Evolutionary conservation across 73 alveolate genomes (phyloP).

Genomic region (Blepharisma japonicum): DNA sequence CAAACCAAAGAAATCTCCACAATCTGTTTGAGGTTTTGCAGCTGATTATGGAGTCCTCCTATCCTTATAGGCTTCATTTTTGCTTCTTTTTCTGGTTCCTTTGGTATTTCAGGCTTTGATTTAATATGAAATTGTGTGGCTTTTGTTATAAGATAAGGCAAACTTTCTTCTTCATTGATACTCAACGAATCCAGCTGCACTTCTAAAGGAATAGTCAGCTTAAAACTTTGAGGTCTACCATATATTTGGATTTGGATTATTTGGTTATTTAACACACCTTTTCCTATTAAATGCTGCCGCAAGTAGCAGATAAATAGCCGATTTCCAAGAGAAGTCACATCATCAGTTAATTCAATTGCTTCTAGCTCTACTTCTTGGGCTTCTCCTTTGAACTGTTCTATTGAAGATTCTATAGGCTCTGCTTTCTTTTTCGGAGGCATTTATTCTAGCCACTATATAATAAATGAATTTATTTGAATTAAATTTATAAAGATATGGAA

Average conservation of each 20-base stretch:
- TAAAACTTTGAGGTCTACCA: constrained; percentile 14
- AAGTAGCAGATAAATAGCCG: constrained; percentile 1
- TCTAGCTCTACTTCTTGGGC: not conserved
- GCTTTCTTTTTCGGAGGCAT: not conserved
- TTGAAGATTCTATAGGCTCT: not conserved
- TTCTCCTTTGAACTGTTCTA: constrained; percentile 6
- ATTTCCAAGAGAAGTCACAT: not conserved
- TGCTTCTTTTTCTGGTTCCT: not conserved
- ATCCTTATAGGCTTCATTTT: not conserved
- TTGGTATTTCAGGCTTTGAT: not conserved
- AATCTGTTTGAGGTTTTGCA: constrained; percentile 60
- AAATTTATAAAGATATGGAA: too few species aligned
- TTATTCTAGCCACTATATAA: too few species aligned
- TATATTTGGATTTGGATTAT: constrained; percentile 1
- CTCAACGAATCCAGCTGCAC: not conserved
- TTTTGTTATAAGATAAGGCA: constrained; percentile 21
- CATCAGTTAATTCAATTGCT: not conserved
- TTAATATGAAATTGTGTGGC: constrained; percentile 22
- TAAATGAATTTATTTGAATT: too few species aligned
- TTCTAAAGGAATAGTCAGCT: not conserved
- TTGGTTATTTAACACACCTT: not conserved
- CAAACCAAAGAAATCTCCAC: constrained; percentile 70
- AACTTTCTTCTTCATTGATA: not conserved
- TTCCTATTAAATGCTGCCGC: not conserved
- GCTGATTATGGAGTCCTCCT: constrained; percentile 75